Percentiles rank a stretch among this genome's conserved stretches.
These are phyloP conservation scores for Metschnikowia kofuensis DNA, from an alignment of 805 yeast genomes.

Conservation along the genomic window DNA sequence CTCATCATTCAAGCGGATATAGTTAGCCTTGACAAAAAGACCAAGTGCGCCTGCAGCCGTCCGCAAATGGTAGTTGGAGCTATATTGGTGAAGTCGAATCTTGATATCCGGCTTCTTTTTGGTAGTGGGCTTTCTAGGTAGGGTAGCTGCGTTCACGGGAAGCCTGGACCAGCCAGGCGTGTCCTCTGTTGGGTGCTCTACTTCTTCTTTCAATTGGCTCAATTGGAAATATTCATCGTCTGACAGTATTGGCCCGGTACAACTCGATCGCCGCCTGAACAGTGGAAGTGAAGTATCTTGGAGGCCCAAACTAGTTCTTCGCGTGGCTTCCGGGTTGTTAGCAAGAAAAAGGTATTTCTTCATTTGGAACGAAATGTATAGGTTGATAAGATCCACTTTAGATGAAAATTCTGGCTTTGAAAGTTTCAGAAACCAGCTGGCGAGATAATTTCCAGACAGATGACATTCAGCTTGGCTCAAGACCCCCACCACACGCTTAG, in stretches of 20 bases:
- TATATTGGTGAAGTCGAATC: conserved; percentile 58
- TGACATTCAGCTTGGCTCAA: conserved; percentile 49
- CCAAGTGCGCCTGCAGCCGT: conserved; percentile 62
- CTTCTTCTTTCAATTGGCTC: conserved; percentile 16
- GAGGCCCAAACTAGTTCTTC: conserved; percentile 9
- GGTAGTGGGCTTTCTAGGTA: conserved; percentile 2
- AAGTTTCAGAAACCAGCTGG: conserved; percentile 54
- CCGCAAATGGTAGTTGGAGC: conserved; percentile 77
- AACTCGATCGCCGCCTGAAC: conserved; percentile 1
- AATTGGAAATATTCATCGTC: conserved; percentile 13
- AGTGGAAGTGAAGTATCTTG: background rate
- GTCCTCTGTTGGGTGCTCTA: conserved; percentile 6
- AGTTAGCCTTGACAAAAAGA: conserved; percentile 54
- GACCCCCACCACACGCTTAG: conserved; percentile 68
- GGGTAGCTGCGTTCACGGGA: conserved; percentile 1
- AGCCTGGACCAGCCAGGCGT: conserved; percentile 12
- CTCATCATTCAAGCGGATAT: conserved; percentile 21
- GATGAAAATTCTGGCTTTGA: conserved; percentile 42
- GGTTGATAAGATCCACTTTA: conserved; percentile 66
- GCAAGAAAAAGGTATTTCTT: conserved; percentile 47
- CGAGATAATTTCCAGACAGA: conserved; percentile 39
- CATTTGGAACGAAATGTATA: conserved; percentile 76
- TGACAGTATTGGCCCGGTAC: background rate
- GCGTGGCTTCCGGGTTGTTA: conserved; percentile 21
- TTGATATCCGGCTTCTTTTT: conserved; percentile 24